Conservation (phyloP, 176 grass and related monocot species). For the Bothriochloa decipiens region DNA sequence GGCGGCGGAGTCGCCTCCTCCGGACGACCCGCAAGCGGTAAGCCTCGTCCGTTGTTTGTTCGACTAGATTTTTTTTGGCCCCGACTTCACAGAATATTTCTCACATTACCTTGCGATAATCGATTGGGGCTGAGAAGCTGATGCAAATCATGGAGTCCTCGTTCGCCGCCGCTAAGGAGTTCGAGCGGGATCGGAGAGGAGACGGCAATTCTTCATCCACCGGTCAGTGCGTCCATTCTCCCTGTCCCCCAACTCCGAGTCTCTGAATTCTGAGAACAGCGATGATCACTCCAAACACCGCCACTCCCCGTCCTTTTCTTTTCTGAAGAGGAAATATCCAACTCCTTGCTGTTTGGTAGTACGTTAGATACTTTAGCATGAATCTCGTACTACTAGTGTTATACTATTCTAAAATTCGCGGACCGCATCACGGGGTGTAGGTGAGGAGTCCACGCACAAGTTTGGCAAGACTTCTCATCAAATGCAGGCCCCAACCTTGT, state of each 20-base stretch:
- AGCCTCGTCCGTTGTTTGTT: neutral
- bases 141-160: neutral
- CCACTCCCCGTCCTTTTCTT: neutral
- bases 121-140: conserved; percentile 7
- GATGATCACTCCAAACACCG: neutral
- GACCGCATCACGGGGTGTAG: neutral
- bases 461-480: conserved; percentile 25
- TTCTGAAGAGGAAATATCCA: neutral
- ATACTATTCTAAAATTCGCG: neutral
- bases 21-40: neutral
- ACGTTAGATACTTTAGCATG: conserved; percentile 5
- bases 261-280: neutral
- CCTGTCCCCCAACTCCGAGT: neutral
- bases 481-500: neutral
- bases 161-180: neutral
- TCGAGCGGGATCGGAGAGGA: conserved; percentile 28
- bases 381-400: neutral
- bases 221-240: conserved; percentile 23
- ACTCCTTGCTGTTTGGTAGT: neutral
- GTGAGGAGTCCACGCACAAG: neutral
- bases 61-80: neutral
- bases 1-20: conserved; percentile 1
- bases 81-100: neutral
- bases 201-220: conserved; percentile 20
- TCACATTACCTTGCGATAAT: neutral